Evolutionary conservation across 768 basidiomycete genomes (phyloP).

Genomic region (Phanerodontia chrysosporium): DNA sequence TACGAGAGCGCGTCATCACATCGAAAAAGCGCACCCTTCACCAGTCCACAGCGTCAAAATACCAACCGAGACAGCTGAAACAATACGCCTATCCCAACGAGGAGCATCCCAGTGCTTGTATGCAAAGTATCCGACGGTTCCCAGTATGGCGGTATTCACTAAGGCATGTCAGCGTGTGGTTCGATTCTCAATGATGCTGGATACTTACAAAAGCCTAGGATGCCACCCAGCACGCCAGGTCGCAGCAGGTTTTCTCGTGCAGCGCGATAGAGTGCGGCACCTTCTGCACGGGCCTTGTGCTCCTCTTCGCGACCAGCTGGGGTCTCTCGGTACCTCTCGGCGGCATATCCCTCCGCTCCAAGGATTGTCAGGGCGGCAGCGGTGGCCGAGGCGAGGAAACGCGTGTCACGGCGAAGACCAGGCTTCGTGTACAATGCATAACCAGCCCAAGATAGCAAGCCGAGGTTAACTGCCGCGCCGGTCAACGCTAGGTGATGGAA

Average conservation of each 20-base stretch:
- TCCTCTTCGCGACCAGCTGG: constrained; percentile 55
- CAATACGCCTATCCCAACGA: constrained; percentile 58
- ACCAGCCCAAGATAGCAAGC: constrained; percentile 56
- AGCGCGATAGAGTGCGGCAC: constrained; percentile 48
- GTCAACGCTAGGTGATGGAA: neutral
- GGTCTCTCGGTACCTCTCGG: constrained; percentile 57
- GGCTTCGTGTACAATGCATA: constrained; percentile 63
- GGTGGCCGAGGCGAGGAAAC: constrained; percentile 47
- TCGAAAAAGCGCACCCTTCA: constrained; percentile 53
- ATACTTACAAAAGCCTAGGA: constrained; percentile 59
- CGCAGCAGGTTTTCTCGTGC: constrained; percentile 53
- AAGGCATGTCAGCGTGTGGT: constrained; percentile 1
- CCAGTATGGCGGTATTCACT: constrained; percentile 65
- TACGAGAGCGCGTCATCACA: neutral
- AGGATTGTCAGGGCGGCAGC: constrained; percentile 55
- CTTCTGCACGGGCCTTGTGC: constrained; percentile 52
- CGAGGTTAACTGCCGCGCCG: constrained; percentile 58
- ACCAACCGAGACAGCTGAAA: constrained; percentile 55
- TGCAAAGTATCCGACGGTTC: constrained; percentile 56
- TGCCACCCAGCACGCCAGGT: constrained; percentile 62
- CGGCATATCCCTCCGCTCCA: constrained; percentile 56
- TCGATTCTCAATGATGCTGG: no score
- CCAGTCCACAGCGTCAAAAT: constrained; percentile 57
- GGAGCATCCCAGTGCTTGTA: constrained; percentile 65
- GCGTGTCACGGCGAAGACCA: constrained; percentile 52